Percentiles rank a stretch among this genome's conserved stretches.
Conservation (phyloP, 257 asterid genomes). For the Solanum piurae region DNA sequence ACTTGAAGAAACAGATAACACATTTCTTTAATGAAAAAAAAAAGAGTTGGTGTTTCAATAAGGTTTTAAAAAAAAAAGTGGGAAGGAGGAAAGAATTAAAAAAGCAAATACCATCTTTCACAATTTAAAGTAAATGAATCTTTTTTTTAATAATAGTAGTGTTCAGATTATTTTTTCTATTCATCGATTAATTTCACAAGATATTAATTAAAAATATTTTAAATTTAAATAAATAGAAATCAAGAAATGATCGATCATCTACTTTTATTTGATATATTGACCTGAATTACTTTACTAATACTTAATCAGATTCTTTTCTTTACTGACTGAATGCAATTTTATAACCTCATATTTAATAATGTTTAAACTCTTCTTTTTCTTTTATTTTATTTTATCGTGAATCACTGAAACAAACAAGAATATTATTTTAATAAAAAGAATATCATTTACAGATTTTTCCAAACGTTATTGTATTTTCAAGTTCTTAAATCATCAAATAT, state of each 20-base stretch:
- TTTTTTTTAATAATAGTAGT: not conserved
- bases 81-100: not conserved
- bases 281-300: not conserved
- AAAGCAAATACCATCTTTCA: not conserved
- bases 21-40: not conserved
- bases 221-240: not conserved
- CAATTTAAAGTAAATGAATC: not conserved
- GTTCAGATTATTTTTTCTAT: not conserved
- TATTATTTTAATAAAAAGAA: not conserved
- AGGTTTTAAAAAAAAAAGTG: not conserved
- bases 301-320: not conserved
- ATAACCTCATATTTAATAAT: not conserved
- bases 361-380: not conserved
- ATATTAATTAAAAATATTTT: not conserved
- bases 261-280: not conserved
- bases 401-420: not conserved
- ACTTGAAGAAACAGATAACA: not conserved
- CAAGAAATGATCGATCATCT: not conserved
- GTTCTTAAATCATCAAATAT: not conserved
- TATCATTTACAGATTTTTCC: not conserved
- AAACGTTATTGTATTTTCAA: not conserved
- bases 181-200: not conserved
- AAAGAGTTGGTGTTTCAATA: not conserved
- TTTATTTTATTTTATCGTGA: not conserved
- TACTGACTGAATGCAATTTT: not conserved